Percentiles rank a stretch among this genome's conserved stretches.
phyloP scores from a whole-genome alignment of 306 rosid species.

The Cyamopsis tetragonoloba region DNA sequence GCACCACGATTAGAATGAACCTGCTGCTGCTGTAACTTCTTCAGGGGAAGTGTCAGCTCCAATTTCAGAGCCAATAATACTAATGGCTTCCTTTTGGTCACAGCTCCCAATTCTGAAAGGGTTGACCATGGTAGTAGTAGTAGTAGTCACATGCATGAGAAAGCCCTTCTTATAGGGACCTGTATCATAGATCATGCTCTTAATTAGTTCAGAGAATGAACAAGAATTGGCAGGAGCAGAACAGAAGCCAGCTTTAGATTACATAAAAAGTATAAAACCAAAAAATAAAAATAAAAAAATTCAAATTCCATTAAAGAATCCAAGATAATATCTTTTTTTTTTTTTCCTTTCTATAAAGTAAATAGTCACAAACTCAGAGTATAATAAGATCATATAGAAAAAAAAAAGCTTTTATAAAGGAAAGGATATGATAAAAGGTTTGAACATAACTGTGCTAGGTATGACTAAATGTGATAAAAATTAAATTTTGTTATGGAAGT shows the following conservation, averaged over 20 bases:
- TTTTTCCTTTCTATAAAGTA: conserved; percentile 25
- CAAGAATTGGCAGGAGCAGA: conserved; percentile 32
- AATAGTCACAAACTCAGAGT: conserved; percentile 9
- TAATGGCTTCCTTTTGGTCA: conserved; percentile 29
- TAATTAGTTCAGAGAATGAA: conserved; percentile 38
- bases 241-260: conserved; percentile 36
- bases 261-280: not conserved
- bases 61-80: conserved; percentile 33
- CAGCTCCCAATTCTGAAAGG: conserved; percentile 31
- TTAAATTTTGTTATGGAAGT: not conserved
- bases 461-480: not conserved
- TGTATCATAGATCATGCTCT: conserved; percentile 36
- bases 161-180: conserved; percentile 28
- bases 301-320: not conserved
- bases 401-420: conserved; percentile 24
- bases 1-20: conserved; percentile 46
- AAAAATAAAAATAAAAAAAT: not conserved
- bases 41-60: conserved; percentile 22
- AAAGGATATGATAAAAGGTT: conserved; percentile 15
- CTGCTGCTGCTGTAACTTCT: not conserved
- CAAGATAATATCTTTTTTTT: not conserved
- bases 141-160: conserved; percentile 36
- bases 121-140: conserved; percentile 30
- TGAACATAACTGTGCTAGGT: not conserved
- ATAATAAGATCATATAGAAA: conserved; percentile 22